These are phyloP conservation scores for Cercospora zeina DNA, from an alignment of 2,329 filamentous ascomycete genomes.

Conservation along the genomic window DNA sequence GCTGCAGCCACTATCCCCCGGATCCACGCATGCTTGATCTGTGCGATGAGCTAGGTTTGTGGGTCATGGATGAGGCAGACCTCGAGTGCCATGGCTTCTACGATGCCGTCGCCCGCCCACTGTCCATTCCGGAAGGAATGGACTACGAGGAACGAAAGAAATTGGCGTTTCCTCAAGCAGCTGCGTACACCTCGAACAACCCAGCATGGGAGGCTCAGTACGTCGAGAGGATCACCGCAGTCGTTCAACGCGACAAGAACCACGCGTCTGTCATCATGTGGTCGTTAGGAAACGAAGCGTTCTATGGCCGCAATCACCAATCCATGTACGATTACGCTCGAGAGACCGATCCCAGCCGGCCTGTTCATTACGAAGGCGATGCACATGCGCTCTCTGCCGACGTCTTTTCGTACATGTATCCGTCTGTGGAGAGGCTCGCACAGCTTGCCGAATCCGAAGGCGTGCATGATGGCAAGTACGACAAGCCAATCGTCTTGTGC, in stretches of 20 bases:
- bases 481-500: constrained; percentile 58
- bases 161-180: constrained; percentile 55
- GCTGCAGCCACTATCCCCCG: constrained; percentile 66
- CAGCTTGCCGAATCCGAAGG: constrained; percentile 46
- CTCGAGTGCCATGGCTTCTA: constrained; percentile 48
- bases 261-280: constrained; percentile 68
- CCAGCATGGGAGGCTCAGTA: constrained; percentile 62
- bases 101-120: constrained; percentile 22
- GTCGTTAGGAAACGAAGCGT: constrained; percentile 71
- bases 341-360: constrained; percentile 55
- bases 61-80: constrained; percentile 59
- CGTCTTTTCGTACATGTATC: constrained; percentile 66
- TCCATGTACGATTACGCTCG: constrained; percentile 67
- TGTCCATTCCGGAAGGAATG: constrained; percentile 41
- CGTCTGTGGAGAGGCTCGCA: constrained; percentile 54
- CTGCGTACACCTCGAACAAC: constrained; percentile 61
- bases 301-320: constrained; percentile 66
- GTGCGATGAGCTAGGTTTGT: constrained; percentile 64
- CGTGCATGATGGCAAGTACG: constrained; percentile 32
- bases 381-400: constrained; percentile 59
- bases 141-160: constrained; percentile 63
- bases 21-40: constrained; percentile 60
- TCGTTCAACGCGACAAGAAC: constrained; percentile 70
- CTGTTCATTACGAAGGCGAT: constrained; percentile 68
- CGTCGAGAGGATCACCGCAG: constrained; percentile 62